A percentile compares a stretch with the other conserved stretches of the same genome.
Conservation (phyloP, 176 grass and related monocot species). For the Lolium perenne region DNA sequence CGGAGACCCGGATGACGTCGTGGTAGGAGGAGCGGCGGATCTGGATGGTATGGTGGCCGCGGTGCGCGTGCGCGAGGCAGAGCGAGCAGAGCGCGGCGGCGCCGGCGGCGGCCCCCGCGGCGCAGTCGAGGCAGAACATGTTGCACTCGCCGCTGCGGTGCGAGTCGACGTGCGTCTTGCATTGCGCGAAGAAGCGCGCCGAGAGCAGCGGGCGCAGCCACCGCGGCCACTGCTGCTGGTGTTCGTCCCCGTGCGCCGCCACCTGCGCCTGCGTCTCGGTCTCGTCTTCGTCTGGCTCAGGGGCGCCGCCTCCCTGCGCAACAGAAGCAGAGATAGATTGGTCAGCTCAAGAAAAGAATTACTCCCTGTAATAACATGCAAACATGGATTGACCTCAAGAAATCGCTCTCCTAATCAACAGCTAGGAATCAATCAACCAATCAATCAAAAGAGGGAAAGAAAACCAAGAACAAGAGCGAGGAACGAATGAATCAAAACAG, state of each 20-base stretch:
- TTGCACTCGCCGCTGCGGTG: conserved; percentile 89
- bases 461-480: not conserved
- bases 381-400: not conserved
- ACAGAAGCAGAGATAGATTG: not conserved
- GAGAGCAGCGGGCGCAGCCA: conserved; percentile 83
- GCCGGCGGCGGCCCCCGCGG: conserved; percentile 17
- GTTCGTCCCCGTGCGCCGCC: conserved; percentile 24
- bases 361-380: not conserved
- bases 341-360: not conserved
- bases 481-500: no score
- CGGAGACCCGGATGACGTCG: conserved; percentile 95
- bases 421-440: not conserved
- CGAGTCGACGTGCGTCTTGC: conserved; percentile 67
- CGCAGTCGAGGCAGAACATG: conserved; percentile 98
- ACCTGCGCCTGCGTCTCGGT: not conserved
- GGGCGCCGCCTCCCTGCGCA: conserved; percentile 52
- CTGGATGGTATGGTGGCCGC: conserved; percentile 71
- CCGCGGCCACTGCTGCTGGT: conserved; percentile 74
- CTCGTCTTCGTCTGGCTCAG: conserved; percentile 51
- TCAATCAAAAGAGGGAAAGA: not conserved
- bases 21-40: conserved; percentile 98
- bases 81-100: conserved; percentile 73
- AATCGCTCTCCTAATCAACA: not conserved
- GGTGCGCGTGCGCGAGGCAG: conserved; percentile 68
- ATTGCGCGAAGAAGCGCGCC: conserved; percentile 88